Evolutionary conservation across 345 rosid genomes (phyloP), one percentile per base, ranked within the genome.

Genomic region (Hypericum androsaemum): DNA sequence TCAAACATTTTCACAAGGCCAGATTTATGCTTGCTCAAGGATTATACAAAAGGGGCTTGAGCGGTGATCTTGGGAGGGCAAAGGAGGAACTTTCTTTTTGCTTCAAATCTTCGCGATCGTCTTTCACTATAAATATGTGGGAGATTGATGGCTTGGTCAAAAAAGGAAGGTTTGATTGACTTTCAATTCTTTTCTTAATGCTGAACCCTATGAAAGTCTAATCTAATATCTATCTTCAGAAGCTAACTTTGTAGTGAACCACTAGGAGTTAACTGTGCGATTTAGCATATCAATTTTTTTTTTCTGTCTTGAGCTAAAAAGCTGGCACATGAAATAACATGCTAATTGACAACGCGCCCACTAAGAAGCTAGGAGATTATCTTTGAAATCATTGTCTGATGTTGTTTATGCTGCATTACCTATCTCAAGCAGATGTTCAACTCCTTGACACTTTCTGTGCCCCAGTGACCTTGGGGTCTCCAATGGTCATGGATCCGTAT

Each of bases 131-230:
- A 74, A 80, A 88, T 61, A 88, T 88, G 98, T 92, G 98, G 98
- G 98, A 92, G 80, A 92, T 92, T 57, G 98, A 90, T 78, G 92
- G 96, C 70, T 79, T 84, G 94, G 95, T 82, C 43, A 88, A 81
- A 69, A 87, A 88, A 61, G 96, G 96, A 76, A 90, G 88, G 98
- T 90, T 66, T 39, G 11, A 41, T 48, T 63, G 28, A 45, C 55
- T 28, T 12, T 14, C 37, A 36, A 43, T 44, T 9, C 17, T 37
- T 8, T 40, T 47, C 44, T 47, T 39, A 41, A 28, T 5, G 17
- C 13, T 39, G 40, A 14, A 11, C 55, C 15, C 54, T 44, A 17
- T 43, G 13, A 47, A 15, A 38, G 28, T 53, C 10, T 16, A 48
- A 40, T 51, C 47, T 5, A 37, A 8, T 61, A 46, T 13, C 44